Evolutionary conservation across 495 filamentous ascomycete genomes (phyloP).

Genomic region (Astrothelium macrocarpum): DNA sequence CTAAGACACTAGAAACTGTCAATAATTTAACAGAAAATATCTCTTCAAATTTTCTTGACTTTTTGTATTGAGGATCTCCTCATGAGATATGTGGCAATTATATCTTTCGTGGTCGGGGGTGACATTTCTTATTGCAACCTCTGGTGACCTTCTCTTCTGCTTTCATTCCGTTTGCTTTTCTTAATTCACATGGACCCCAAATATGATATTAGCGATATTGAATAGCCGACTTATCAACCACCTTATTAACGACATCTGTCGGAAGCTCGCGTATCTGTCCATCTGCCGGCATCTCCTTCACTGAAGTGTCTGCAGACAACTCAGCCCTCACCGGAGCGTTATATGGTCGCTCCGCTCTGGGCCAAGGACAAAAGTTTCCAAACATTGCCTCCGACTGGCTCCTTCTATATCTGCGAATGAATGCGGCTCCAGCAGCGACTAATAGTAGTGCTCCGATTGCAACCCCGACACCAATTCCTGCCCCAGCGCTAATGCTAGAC

Average conservation of each 20-base stretch:
- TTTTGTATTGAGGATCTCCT: no score
- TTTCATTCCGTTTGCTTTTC: no score
- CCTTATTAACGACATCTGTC: background rate
- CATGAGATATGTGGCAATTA: no score
- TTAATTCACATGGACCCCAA: background rate
- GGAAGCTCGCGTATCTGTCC: constrained; percentile 1
- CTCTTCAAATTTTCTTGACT: no score
- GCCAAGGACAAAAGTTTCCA: background rate
- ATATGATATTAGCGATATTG: background rate
- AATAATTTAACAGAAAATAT: no score
- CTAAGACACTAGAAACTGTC: no score
- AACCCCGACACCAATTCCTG: background rate
- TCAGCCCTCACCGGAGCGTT: background rate
- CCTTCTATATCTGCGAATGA: background rate
- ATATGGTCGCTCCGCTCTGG: background rate
- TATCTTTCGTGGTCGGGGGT: no score
- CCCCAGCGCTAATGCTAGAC: background rate
- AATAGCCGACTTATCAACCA: background rate
- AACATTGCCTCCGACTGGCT: background rate
- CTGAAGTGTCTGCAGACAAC: background rate
- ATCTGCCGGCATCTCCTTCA: background rate
- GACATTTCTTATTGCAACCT: no score
- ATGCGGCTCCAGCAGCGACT: background rate
- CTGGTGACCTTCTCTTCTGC: no score
- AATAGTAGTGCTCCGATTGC: background rate